Percentiles rank a stretch among this genome's conserved stretches.
phyloP scores from a whole-genome alignment of 257 asterid species.

The Nicotiana noctiflora region DNA sequence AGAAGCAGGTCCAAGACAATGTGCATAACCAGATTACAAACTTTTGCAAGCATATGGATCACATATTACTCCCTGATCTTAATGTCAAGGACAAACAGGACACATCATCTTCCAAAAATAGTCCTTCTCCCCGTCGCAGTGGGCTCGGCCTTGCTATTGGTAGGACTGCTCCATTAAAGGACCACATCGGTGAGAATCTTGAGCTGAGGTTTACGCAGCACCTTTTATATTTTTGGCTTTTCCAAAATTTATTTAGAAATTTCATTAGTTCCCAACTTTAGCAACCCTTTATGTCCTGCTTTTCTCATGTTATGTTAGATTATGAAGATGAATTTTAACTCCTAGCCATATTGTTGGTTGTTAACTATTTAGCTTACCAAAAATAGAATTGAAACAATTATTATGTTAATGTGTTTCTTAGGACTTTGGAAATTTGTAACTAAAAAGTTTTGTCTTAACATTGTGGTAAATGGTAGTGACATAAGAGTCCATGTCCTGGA shows the following conservation, averaged over 20 bases:
- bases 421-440: neutral
- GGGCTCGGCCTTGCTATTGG: constrained; percentile 89
- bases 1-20: constrained; percentile 86
- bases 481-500: neutral
- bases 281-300: neutral
- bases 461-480: neutral
- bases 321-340: neutral
- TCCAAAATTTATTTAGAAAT: neutral
- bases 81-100: constrained; percentile 14
- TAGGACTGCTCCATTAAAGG: constrained; percentile 23
- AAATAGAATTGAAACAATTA: neutral
- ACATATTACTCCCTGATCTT: constrained; percentile 54
- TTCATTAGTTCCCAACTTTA: neutral
- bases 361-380: neutral
- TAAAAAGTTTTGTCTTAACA: neutral
- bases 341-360: neutral
- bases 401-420: neutral
- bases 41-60: constrained; percentile 63
- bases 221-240: neutral
- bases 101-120: constrained; percentile 31
- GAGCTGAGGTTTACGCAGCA: neutral
- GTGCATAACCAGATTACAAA: constrained; percentile 55
- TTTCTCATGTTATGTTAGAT: neutral
- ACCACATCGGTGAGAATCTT: constrained; percentile 38
- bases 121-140: constrained; percentile 44